Evolutionary conservation across 768 basidiomycete species (phyloP), one percentile per base, ranked within the genome.

Genomic region (Kondoa subrosea): DNA sequence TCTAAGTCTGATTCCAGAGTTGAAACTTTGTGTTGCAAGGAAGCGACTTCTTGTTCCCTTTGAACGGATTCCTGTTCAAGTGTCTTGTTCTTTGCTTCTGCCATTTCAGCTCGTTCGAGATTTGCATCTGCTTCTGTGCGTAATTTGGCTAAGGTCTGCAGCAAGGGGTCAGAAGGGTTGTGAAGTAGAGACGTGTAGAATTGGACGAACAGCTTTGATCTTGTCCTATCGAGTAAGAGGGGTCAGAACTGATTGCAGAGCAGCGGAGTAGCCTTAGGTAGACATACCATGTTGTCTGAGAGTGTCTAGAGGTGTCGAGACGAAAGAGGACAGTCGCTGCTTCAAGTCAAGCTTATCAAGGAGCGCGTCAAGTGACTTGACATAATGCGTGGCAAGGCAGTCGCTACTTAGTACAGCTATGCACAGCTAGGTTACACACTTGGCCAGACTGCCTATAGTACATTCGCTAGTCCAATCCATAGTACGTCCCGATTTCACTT

Each of bases 81-180:
- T 68, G 67, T 72, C 74, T 77, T 77, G 70, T 68, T 69, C 68
- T 71, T 70, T 0, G 65, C 70, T 77, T 97, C 93, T 14, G 91
- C 89, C 15, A 78, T 81, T 74, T 99, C 95, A 33, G 93, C 95
- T 67, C 95, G 88, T 29, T 78, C 76, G 67, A 87, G 79, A 56
- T 90, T 87, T 64, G 74, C 75, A 77, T 99, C 95, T 65, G 89
- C 91, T 80, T 97, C 92, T 40, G 77, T 76, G 71, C 91, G 89
- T 73, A 96, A 84, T 57, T 79, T 70, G 75, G 78, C 82, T 79
- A 96, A 80, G 71, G 74, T 77, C 78, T 79, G 66, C 25, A 65
- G 25, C 27, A 70, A 58, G 62, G 16, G 27, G 34, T 21, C 71
- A 70, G 33, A 8, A 34, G 29, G 25, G 17, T 25, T 25, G 50